Conservation (phyloP, 1,284 basidiomycete species). For the Melanopsichium pennsylvanicum region DNA sequence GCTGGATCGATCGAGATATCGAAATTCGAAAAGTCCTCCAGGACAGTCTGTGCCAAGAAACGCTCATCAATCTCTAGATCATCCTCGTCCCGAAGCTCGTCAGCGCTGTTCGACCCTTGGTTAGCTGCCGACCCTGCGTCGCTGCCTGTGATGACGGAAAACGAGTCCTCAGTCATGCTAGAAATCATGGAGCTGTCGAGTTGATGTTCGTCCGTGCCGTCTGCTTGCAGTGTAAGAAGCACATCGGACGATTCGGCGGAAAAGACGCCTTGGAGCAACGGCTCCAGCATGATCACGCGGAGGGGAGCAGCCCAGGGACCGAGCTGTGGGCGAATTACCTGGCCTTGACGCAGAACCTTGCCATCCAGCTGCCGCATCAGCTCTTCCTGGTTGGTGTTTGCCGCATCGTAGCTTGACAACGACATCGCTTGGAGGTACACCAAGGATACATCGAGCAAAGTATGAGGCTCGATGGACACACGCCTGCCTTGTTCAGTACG, state of each 20-base stretch:
- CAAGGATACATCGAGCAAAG: constrained; percentile 34
- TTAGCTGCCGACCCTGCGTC: constrained; percentile 1
- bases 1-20: constrained; percentile 33
- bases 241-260: constrained; percentile 27
- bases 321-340: constrained; percentile 19
- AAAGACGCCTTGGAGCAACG: constrained; percentile 56
- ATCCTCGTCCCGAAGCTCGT: constrained; percentile 31
- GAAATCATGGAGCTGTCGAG: constrained; percentile 27
- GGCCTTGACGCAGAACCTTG: constrained; percentile 45
- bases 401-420: constrained; percentile 27
- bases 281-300: constrained; percentile 55
- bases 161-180: constrained; percentile 19
- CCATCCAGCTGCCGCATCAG: constrained; percentile 33
- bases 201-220: constrained; percentile 10
- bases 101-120: constrained; percentile 15
- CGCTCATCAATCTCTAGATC: constrained; percentile 51
- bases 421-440: constrained; percentile 49
- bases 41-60: constrained; percentile 52
- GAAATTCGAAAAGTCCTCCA: constrained; percentile 48
- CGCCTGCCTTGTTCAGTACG: constrained; percentile 16
- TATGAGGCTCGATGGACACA: constrained; percentile 13
- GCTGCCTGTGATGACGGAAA: constrained; percentile 18
- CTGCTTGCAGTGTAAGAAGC: constrained; percentile 36
- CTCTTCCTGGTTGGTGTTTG: constrained; percentile 18
- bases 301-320: constrained; percentile 3